phyloP scores from a whole-genome alignment of 768 basidiomycete species.

The Naganishia antarctica region DNA sequence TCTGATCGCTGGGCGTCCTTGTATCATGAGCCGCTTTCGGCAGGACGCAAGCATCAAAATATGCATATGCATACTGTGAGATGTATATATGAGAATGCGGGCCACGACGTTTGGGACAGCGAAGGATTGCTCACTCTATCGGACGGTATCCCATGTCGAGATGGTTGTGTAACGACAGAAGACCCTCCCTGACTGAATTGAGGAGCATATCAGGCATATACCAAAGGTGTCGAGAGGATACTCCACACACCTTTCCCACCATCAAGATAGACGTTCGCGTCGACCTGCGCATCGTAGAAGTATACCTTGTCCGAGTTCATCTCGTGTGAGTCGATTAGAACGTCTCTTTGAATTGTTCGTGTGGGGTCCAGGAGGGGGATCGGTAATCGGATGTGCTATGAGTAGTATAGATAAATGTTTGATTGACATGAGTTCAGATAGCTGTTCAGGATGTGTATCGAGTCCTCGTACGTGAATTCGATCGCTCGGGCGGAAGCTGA shows the following conservation, averaged over 20 bases:
- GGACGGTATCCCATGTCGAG: constrained; percentile 12
- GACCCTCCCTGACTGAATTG: background rate
- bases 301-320: constrained; percentile 11
- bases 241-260: background rate
- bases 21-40: background rate
- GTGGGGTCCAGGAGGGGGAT: too few relatives aligned
- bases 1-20: background rate
- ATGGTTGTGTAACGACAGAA: background rate
- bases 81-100: background rate
- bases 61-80: constrained; percentile 19
- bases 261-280: constrained; percentile 16
- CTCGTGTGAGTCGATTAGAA: background rate
- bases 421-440: too few relatives aligned
- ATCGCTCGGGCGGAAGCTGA: too few relatives aligned
- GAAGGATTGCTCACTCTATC: background rate
- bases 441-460: too few relatives aligned
- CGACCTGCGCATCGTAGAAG: background rate
- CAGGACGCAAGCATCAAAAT: constrained; percentile 15
- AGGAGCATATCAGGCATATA: background rate
- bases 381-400: too few relatives aligned
- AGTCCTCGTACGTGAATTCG: too few relatives aligned
- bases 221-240: background rate
- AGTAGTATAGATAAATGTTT: too few relatives aligned
- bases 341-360: too few relatives aligned
- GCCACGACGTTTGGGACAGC: background rate